phyloP scores from a whole-genome alignment of 192 early-diverging fungal species.

The Rhizophlyctis rosea region DNA sequence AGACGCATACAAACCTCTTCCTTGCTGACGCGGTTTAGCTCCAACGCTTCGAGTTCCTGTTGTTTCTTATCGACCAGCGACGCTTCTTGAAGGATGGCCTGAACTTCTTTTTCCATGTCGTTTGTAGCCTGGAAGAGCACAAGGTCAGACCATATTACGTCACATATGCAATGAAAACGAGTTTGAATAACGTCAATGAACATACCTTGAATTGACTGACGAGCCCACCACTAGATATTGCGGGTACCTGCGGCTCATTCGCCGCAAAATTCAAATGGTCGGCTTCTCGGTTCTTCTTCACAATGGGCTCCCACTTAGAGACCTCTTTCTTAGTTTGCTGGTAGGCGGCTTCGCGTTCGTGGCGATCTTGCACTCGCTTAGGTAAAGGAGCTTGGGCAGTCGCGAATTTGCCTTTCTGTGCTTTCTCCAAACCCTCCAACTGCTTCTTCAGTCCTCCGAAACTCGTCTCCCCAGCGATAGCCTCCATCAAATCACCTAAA shows the following conservation, averaged over 20 bases:
- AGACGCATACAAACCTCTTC: conserved; percentile 65
- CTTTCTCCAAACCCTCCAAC: conserved; percentile 51
- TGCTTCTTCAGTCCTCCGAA: conserved; percentile 68
- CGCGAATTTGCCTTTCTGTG: conserved; percentile 41
- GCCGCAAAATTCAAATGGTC: conserved; percentile 77
- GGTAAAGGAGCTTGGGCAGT: conserved; percentile 75
- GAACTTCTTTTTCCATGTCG: conserved; percentile 77
- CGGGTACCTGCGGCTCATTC: conserved; percentile 27
- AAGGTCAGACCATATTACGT: conserved; percentile 3
- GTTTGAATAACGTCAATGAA: conserved; percentile 8
- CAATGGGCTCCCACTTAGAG: conserved; percentile 77
- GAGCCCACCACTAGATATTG: conserved; percentile 50
- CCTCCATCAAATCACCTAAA: conserved; percentile 69
- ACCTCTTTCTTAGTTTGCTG: conserved; percentile 78
- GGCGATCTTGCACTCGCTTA: conserved; percentile 75
- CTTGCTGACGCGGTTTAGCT: conserved; percentile 74
- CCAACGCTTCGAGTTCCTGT: conserved; percentile 78
- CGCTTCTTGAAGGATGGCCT: conserved; percentile 62
- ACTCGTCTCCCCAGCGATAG: conserved; percentile 57
- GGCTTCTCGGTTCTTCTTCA: conserved; percentile 78
- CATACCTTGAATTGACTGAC: conserved; percentile 59
- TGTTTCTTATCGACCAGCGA: conserved; percentile 78
- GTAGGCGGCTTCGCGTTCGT: conserved; percentile 84
- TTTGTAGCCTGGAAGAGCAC: conserved; percentile 46
- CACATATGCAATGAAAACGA: not conserved